Base-by-base conservation (phyloP, 2,329 filamentous ascomycete species). In the Didymella pinodella region DNA sequence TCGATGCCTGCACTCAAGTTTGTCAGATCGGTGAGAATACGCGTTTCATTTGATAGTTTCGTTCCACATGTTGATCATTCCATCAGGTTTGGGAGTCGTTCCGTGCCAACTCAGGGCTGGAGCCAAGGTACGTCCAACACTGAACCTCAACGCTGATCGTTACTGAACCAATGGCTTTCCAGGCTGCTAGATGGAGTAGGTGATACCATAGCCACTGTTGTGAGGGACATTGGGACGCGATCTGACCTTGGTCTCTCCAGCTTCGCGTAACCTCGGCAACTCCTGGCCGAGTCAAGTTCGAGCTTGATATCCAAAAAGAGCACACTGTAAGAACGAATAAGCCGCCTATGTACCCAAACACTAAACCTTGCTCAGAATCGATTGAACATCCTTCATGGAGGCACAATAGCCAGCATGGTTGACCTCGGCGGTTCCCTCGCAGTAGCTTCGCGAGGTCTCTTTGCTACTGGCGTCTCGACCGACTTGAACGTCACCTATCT, bases 21-120 rank as follows among this genome's bases (percentile, higher is more conserved):
- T 71, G 88, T 91, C 14, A 82, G 82, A 77, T 87, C 86, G 44
- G 88, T 90, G 78, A 66, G 84, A 74, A n/a, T 36, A 5, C n/a
- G 1, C 4, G 8, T 18, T 12, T n/a, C 14, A 18, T 4, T 40
- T 12, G 14, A 32, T 46, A 11, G 14, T 16, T 40, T 22, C 16
- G 2, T 7, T 34, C 3, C 3, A 5, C 4, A 14, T 18, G 25
- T 66, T 77, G 34, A 78, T 52, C 48, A 20, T 52, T 52, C 48
- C 38, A 58, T 18, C 58, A 95, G 92, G 92, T 96, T 46, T 85
- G 92, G 82, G 90, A 90, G 75, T 93, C 91, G 2, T 97, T 97
- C 77, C 87, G 91, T 80, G 85, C 86, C 65, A 90, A 92, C 64
- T 97, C 93, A 5, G 93, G 93, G 7, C 80, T 98, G 20, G 94